These are phyloP conservation scores for Buxus sempervirens DNA, from an alignment of 164 flowering plant genomes.

Conservation along the genomic window DNA sequence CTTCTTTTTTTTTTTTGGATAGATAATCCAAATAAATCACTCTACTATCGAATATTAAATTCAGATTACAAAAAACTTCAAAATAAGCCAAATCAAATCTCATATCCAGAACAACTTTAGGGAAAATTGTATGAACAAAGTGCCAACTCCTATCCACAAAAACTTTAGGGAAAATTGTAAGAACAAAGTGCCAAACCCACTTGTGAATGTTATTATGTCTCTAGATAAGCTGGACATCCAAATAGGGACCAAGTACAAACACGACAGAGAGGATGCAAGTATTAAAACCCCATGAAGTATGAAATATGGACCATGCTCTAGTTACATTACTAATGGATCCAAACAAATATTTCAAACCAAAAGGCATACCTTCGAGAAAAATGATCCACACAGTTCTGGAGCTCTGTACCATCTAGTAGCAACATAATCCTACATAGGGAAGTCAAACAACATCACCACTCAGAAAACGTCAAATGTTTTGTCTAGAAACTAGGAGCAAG, in stretches of 20 bases:
- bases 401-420: conserved; percentile 84
- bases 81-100: not conserved
- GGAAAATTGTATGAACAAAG: no score
- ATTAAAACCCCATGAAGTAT: not conserved
- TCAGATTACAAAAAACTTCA: not conserved
- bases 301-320: conserved; percentile 10
- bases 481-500: not conserved
- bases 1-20: no score
- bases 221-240: not conserved
- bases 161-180: no score
- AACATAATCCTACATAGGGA: conserved; percentile 53
- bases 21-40: no score
- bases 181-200: not conserved
- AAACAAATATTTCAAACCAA: not conserved
- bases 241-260: not conserved
- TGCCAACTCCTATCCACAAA: no score
- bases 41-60: no score
- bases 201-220: not conserved
- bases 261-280: not conserved
- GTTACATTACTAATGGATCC: not conserved
- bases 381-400: conserved; percentile 75
- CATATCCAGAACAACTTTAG: no score
- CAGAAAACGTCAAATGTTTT: not conserved
- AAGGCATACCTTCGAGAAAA: conserved; percentile 53
- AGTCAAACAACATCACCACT: not conserved